Conservation (phyloP, 2,329 filamentous ascomycete species). For the Akanthomyces uredinophilus region DNA sequence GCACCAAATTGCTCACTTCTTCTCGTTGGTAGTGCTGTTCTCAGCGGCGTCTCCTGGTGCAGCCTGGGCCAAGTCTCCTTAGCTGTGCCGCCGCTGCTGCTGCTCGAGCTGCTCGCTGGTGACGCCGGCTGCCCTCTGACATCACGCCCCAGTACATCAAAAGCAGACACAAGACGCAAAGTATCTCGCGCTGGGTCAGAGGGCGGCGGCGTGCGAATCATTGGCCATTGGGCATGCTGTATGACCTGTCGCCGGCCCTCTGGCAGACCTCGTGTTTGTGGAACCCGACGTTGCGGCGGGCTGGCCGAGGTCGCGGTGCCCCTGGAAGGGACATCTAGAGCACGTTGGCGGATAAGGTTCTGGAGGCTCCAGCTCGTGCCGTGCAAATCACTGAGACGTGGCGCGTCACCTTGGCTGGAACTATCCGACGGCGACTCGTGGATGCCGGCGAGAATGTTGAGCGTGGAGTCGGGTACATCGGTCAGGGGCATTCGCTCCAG, state of each 20-base stretch:
- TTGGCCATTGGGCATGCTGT: neutral
- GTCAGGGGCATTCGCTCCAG: conserved; percentile 16
- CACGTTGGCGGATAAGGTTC: neutral
- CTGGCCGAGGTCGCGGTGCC: neutral
- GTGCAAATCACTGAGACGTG: conserved; percentile 7
- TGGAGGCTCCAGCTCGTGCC: conserved; percentile 2
- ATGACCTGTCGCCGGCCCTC: neutral
- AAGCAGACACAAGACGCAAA: conserved; percentile 5
- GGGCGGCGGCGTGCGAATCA: conserved; percentile 24
- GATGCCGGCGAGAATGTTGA: conserved; percentile 3
- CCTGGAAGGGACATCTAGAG: neutral
- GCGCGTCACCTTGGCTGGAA: neutral
- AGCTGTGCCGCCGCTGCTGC: neutral
- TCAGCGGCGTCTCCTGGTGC: neutral
- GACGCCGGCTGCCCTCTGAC: neutral
- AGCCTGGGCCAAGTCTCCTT: neutral
- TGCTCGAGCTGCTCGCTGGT: neutral
- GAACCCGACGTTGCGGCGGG: conserved; percentile 1
- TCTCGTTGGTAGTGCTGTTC: neutral
- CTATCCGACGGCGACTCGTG: neutral
- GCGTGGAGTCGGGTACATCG: conserved; percentile 21
- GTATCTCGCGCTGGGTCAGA: conserved; percentile 19
- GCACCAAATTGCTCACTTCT: neutral
- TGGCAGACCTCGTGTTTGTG: conserved; percentile 10
- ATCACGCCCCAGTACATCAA: neutral